Conservation (phyloP, 331 rosid genomes). For the Dryas integrifolia region DNA sequence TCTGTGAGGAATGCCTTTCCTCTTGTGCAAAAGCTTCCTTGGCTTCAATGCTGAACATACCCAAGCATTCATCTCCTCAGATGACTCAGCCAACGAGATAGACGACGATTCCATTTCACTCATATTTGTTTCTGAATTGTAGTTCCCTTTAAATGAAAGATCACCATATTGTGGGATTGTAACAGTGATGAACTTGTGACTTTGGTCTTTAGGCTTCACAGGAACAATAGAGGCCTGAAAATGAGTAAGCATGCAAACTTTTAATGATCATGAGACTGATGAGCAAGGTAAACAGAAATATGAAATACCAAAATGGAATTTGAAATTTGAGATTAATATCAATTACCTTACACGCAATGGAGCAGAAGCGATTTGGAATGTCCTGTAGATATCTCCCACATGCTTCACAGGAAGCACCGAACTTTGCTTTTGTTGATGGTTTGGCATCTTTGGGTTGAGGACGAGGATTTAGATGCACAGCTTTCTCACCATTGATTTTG, state of each 20-base stretch:
- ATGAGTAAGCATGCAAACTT: constrained; percentile 11
- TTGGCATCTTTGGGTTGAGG: constrained; percentile 60
- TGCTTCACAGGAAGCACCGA: constrained; percentile 76
- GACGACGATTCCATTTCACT: constrained; percentile 79
- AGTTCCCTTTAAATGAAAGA: constrained; percentile 38
- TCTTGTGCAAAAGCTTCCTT: constrained; percentile 61
- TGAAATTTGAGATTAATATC: constrained; percentile 7
- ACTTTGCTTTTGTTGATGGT: constrained; percentile 52
- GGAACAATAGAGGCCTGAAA: constrained; percentile 57
- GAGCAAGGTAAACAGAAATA: not conserved
- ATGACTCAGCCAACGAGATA: constrained; percentile 69
- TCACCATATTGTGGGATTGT: constrained; percentile 41
- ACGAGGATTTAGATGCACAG: constrained; percentile 86
- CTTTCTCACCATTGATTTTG: constrained; percentile 81
- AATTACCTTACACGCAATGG: constrained; percentile 87
- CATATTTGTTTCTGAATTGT: constrained; percentile 48
- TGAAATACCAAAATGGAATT: not conserved
- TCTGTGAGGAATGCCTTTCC: constrained; percentile 71
- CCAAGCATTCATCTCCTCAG: constrained; percentile 54
- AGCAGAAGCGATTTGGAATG: constrained; percentile 74
- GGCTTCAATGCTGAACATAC: constrained; percentile 49
- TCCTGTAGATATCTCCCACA: constrained; percentile 87
- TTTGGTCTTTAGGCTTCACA: constrained; percentile 37
- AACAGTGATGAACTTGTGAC: constrained; percentile 24
- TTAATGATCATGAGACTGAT: not conserved